Percentiles rank a stretch among this genome's conserved stretches.
Evolutionary conservation across 1,284 basidiomycete genomes (phyloP).

Genomic region (Leccinum huronense): DNA sequence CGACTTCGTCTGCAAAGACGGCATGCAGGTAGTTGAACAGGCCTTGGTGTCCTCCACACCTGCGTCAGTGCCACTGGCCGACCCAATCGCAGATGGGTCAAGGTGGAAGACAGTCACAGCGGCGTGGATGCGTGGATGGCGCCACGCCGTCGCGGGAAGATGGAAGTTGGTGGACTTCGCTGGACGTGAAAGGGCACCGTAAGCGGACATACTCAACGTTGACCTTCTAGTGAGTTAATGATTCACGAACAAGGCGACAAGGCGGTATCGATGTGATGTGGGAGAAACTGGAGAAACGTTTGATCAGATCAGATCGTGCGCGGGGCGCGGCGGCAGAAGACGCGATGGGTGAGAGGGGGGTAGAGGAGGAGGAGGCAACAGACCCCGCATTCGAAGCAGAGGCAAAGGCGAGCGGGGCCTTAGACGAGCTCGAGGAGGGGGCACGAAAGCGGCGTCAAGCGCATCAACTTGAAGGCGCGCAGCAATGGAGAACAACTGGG

Average conservation of each 20-base stretch:
- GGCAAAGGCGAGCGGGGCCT: too few species aligned
- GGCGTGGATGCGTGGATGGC: conserved; percentile 22
- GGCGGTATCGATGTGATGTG: conserved; percentile 3
- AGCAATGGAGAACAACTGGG: too few species aligned
- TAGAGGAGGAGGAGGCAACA: too few species aligned
- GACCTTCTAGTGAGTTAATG: neutral
- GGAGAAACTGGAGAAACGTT: neutral
- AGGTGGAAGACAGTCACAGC: conserved; percentile 62
- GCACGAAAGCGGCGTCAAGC: too few species aligned
- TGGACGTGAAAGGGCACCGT: conserved; percentile 42
- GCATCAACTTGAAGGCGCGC: too few species aligned
- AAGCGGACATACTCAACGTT: conserved; percentile 40
- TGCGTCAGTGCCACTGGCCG: neutral
- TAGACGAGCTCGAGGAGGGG: too few species aligned
- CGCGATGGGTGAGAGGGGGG: too few species aligned
- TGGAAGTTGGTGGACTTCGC: conserved; percentile 32
- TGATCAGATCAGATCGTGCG: neutral
- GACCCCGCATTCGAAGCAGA: too few species aligned
- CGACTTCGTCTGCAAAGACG: conserved; percentile 73
- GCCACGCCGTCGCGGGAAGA: conserved; percentile 39
- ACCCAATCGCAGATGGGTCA: conserved; percentile 44
- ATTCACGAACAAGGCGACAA: neutral
- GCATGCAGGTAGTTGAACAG: conserved; percentile 61
- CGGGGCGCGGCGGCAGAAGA: too few species aligned
- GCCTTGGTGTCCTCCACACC: conserved; percentile 34